These are phyloP conservation scores for Miamiensis avidus DNA, from an alignment of 169 alveolate genomes.

Conservation along the genomic window DNA sequence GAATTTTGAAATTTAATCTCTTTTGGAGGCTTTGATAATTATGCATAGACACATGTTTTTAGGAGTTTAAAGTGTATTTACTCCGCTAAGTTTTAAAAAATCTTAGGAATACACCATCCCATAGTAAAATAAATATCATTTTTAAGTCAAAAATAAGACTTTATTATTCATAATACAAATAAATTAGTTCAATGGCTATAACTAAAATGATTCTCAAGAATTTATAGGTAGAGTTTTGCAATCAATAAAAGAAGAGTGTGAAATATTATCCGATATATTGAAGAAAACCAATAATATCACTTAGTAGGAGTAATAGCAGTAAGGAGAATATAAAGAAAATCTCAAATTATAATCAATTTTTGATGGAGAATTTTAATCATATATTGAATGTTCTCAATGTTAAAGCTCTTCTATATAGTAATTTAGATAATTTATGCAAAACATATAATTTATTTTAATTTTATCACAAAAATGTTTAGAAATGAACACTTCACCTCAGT, in stretches of 20 bases:
- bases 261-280: too few relatives aligned
- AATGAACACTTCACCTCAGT: too few relatives aligned
- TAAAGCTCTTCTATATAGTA: too few relatives aligned
- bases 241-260: neutral
- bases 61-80: neutral
- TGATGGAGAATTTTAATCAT: neutral
- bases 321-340: neutral
- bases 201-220: neutral
- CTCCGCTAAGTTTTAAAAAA: neutral
- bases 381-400: neutral
- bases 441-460: too few relatives aligned
- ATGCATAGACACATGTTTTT: neutral
- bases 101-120: neutral
- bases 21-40: neutral
- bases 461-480: neutral
- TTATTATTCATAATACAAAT: neutral
- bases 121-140: neutral
- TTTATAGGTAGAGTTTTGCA: too few relatives aligned
- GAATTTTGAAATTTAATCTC: neutral
- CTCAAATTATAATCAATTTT: too few relatives aligned
- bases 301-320: too few relatives aligned
- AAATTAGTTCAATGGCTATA: neutral
- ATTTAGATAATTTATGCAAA: too few relatives aligned
- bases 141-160: too few relatives aligned
- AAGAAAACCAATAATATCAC: too few relatives aligned